Evolutionary conservation across 176 grass and related monocot genomes (phyloP), one percentile per base, ranked within the genome.

Genomic region (Phragmites australis): DNA sequence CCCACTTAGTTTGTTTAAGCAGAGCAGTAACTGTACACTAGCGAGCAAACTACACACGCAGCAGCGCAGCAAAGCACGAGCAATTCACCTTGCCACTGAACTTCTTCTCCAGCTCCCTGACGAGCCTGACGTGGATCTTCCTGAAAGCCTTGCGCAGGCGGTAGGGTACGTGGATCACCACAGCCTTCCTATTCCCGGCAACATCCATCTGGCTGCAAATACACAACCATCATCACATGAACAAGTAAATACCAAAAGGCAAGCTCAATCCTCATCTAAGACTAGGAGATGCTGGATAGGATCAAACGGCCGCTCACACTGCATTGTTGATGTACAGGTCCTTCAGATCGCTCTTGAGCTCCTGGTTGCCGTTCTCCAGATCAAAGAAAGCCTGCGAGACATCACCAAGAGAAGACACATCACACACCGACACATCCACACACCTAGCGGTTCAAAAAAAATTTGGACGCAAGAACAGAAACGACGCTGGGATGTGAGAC

Each of bases 81-180:
- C 3, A 74, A 75, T 60, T 70, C 58, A 97, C 93, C 89, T 97
- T 97, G 68, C 91, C 94, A 47, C 94, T 97, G 42, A 97, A 97
- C 65, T 97, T 97, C 91, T 97, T 97, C 79, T 97, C 94, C 18
- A 97, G 82, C 84, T 97, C 94, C 82, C 94, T 92, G 40, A 94
- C 89, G 10, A 97, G 87, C 82, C 87, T 97, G 48, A 90, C 80
- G 71, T 97, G 91, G 84, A 97, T 89, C 82, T 97, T 97, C 79
- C 40, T 92, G 79, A 94, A 94, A 22, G 79, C 82, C 76, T 97
- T 97, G 76, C 85, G 85, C n/a, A 97, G 89, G 19, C 94, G 87
- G 71, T 94, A 97, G 0, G 94, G 91, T 30, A 97, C 87, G 48
- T 97, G 94, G 75, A 97, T 79, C 76, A 94, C 89, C 12, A 94